A percentile compares a stretch with the other conserved stretches of the same genome.
These are phyloP conservation scores for Podospora pseudocomata DNA, from an alignment of 495 filamentous ascomycete species.

Conservation along the genomic window DNA sequence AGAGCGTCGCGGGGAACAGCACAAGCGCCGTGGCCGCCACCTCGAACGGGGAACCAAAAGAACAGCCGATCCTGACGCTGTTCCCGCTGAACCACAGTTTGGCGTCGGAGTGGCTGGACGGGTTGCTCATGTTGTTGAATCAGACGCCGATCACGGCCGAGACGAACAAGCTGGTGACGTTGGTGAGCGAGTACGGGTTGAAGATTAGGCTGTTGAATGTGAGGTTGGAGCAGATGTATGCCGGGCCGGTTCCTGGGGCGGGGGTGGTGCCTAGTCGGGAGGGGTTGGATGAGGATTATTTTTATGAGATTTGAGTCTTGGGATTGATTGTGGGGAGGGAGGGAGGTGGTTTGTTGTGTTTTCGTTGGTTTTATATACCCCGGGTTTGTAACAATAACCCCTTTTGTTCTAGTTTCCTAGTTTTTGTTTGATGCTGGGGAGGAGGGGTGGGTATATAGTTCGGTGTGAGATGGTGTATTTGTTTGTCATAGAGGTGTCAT, in stretches of 20 bases:
- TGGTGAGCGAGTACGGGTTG: slow-evolving; percentile 84
- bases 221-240: slow-evolving; percentile 69
- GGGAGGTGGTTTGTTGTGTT: background rate
- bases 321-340: background rate
- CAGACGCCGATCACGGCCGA: slow-evolving; percentile 96
- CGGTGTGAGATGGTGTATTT: background rate
- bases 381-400: background rate
- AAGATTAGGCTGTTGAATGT: slow-evolving; percentile 94
- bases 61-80: slow-evolving; percentile 69
- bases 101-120: slow-evolving; percentile 96
- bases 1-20: background rate
- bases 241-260: slow-evolving; percentile 47
- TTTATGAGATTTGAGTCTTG: slow-evolving; percentile 55
- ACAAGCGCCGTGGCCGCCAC: slow-evolving; percentile 23
- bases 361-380: slow-evolving; percentile 1
- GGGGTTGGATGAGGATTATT: slow-evolving; percentile 65
- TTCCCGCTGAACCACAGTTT: slow-evolving; percentile 74
- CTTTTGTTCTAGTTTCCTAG: background rate
- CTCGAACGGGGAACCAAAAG: slow-evolving; percentile 37
- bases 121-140: slow-evolving; percentile 88
- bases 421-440: background rate
- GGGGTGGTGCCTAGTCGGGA: slow-evolving; percentile 58
- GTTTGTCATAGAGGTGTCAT: background rate
- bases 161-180: slow-evolving; percentile 78
- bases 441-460: background rate